Conservation (phyloP, 140 eudicot genomes). For the Flaveria floridana region DNA sequence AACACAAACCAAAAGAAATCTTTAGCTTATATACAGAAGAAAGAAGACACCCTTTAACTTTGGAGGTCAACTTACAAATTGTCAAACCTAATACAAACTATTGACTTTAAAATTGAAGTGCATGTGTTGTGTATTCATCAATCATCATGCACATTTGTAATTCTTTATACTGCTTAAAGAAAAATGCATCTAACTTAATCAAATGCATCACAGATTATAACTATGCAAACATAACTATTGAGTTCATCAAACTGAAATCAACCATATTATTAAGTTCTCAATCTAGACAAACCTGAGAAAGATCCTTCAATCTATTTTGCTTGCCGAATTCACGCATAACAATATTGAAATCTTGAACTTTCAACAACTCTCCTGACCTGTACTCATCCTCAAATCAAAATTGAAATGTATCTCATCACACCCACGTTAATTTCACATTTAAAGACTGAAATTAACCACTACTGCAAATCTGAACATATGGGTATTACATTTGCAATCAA, state of each 20-base stretch:
- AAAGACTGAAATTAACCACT: constrained; percentile 40
- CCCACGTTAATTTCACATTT: not conserved
- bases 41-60: not conserved
- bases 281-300: constrained; percentile 57
- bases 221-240: not conserved
- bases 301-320: constrained; percentile 60
- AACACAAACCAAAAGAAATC: not conserved
- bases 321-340: constrained; percentile 75
- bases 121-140: not conserved
- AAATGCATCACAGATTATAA: not conserved
- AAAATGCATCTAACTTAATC: not conserved
- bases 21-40: not conserved
- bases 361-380: constrained; percentile 68
- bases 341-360: constrained; percentile 61
- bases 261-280: not conserved
- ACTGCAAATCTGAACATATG: not conserved
- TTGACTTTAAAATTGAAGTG: not conserved
- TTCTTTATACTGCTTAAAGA: not conserved
- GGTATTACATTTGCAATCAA: not conserved
- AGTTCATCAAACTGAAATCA: constrained; percentile 1
- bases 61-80: not conserved
- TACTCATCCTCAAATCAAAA: constrained; percentile 26
- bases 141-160: constrained; percentile 1
- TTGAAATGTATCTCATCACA: not conserved
- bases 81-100: not conserved